These are phyloP conservation scores for Leishmania braziliensis DNA, from an alignment of 208 protist genomes.

Conservation along the genomic window DNA sequence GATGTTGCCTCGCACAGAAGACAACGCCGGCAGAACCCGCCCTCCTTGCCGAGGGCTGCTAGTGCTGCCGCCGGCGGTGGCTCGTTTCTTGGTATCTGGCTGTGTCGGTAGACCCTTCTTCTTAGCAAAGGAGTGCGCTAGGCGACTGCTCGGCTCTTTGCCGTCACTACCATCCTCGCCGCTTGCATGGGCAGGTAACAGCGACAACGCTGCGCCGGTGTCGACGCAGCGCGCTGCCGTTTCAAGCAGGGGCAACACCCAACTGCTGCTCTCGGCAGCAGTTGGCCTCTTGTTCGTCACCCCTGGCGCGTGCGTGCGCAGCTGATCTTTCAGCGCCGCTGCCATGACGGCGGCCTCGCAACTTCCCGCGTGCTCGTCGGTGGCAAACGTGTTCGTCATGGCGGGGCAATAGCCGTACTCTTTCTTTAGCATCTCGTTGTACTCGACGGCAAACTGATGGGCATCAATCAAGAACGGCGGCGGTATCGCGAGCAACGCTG, in stretches of 20 bases:
- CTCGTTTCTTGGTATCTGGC: neutral
- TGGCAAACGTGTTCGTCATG: slow-evolving; percentile 33
- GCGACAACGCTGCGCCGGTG: neutral
- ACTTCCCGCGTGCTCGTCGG: slow-evolving; percentile 7
- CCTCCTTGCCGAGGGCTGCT: neutral
- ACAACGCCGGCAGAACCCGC: neutral
- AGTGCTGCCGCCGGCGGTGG: neutral
- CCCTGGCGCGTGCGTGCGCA: slow-evolving; percentile 30
- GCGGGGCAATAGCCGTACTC: slow-evolving; percentile 79
- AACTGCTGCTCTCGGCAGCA: neutral
- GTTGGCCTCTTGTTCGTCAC: slow-evolving; percentile 15
- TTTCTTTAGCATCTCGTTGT: slow-evolving; percentile 71
- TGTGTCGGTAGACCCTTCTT: neutral
- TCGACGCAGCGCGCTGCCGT: neutral
- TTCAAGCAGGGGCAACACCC: slow-evolving; percentile 14
- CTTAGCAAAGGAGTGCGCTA: neutral
- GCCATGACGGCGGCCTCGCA: neutral
- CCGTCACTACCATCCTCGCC: neutral
- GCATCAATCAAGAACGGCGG: slow-evolving; percentile 78
- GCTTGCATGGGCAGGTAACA: neutral
- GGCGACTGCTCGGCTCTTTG: neutral
- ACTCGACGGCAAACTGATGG: slow-evolving; percentile 61
- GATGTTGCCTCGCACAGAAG: neutral
- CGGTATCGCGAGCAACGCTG: neutral
- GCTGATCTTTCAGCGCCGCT: slow-evolving; percentile 16